A percentile compares a stretch with the other conserved stretches of the same genome.
These are phyloP conservation scores for Magnusiomyces clavatus DNA, from an alignment of 1,139 yeast genomes.

Conservation along the genomic window DNA sequence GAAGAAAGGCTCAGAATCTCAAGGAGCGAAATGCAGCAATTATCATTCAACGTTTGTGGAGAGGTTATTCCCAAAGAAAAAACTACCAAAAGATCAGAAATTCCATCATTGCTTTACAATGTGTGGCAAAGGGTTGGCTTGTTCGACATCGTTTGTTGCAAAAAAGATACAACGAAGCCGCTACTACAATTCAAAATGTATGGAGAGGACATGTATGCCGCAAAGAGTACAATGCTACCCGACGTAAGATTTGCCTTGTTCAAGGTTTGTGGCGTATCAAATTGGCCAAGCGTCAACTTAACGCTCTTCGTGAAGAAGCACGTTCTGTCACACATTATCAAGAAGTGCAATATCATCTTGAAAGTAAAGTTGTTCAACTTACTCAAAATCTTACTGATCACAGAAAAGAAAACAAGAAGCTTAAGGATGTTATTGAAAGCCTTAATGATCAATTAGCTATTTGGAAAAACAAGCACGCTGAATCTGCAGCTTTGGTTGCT, in stretches of 20 bases:
- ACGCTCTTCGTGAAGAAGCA: constrained; percentile 67
- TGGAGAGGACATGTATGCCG: constrained; percentile 55
- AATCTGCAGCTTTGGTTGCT: constrained; percentile 23
- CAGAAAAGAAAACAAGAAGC: constrained; percentile 70
- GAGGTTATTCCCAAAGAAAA: constrained; percentile 55
- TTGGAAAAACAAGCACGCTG: constrained; percentile 30
- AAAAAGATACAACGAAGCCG: constrained; percentile 52
- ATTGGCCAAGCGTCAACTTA: constrained; percentile 59
- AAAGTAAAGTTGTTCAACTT: constrained; percentile 90
- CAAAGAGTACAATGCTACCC: constrained; percentile 36
- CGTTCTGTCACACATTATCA: constrained; percentile 83
- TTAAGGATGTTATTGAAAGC: constrained; percentile 53
- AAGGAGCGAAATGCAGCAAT: constrained; percentile 61
- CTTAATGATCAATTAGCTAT: constrained; percentile 34
- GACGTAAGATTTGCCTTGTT: constrained; percentile 54
- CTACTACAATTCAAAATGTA: constrained; percentile 59
- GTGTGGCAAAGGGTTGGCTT: constrained; percentile 57
- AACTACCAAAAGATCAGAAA: constrained; percentile 38
- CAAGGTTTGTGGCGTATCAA: constrained; percentile 77
- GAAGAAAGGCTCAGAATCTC: constrained; percentile 51
- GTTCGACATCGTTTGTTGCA: constrained; percentile 45
- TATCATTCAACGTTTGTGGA: constrained; percentile 60
- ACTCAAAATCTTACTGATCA: constrained; percentile 76
- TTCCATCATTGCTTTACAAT: constrained; percentile 57
- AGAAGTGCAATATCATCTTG: constrained; percentile 87